Evolutionary conservation across 139 green algal species (phyloP).

Genomic region (Chlamydomonas sphaeroides): DNA sequence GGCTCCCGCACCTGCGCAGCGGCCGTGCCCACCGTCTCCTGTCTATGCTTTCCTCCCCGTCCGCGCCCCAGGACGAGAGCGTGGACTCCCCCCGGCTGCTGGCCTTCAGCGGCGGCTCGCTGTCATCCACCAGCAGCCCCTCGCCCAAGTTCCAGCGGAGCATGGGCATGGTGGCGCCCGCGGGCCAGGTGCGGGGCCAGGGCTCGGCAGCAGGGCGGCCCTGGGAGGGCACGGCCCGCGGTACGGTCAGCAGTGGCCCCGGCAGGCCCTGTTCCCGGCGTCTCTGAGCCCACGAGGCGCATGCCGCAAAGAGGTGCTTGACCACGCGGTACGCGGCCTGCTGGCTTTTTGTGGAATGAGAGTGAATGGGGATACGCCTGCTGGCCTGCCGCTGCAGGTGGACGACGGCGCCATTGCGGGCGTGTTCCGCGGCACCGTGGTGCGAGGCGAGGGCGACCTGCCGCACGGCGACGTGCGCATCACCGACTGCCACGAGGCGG

Average conservation of each 20-base stretch:
- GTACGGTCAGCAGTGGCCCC: too few species aligned
- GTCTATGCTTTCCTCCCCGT: too few species aligned
- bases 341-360: too few species aligned
- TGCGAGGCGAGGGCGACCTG: constrained; percentile 82
- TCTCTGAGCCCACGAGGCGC: too few species aligned
- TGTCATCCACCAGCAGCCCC: constrained; percentile 12
- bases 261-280: too few species aligned
- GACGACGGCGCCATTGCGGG: constrained; percentile 62
- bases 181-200: neutral
- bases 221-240: too few species aligned
- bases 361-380: too few species aligned
- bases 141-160: constrained; percentile 39
- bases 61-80: constrained; percentile 41
- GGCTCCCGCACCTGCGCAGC: too few species aligned
- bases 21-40: too few species aligned
- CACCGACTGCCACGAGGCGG: constrained; percentile 85
- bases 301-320: too few species aligned
- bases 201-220: too few species aligned
- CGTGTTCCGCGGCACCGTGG: constrained; percentile 79
- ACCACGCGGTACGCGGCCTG: too few species aligned
- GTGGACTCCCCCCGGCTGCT: constrained; percentile 26
- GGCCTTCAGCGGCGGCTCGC: constrained; percentile 8
- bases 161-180: constrained; percentile 40
- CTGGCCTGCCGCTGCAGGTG: constrained; percentile 41
- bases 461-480: constrained; percentile 59